Base-by-base conservation (phyloP, 345 rosid species). In the Brassica cretica region DNA sequence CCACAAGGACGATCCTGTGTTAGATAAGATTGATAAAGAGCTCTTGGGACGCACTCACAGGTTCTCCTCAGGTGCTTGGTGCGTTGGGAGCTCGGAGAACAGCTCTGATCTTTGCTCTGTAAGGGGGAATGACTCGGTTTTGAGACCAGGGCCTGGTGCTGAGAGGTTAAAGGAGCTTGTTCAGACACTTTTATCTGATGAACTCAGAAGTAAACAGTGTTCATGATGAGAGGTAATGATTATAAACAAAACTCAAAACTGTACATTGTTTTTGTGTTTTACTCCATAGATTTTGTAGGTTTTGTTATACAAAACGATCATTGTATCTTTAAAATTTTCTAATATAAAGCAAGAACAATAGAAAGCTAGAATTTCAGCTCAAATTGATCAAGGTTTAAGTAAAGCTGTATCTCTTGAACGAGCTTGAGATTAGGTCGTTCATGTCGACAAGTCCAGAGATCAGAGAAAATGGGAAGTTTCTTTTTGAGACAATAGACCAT, bases 11-110 rank as follows among this genome's bases (percentile, higher is more conserved):
- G 93, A 87, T 6, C 69, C 86, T 2, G 89, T 89, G 27, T 90
- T 94, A 9, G 93, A 90, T 81, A 90, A 81, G 87, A 86, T 94
- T n/a, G 97, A 94, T 81, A 85, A 85, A 19, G 94, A 89, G 73
- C 87, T 94, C 60, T 82, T 92, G 72, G 87, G 89, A 5, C 84
- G 64, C 10, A 82, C 82, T 41, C 82, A 88, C 63, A 87, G 86
- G 55, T 93, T 90, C 73, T 83, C 88, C 2, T 81, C 80, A 1
- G 93, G 98, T 59, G 90, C 91, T 37, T 93, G 96, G 97, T 88
- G 88, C 55, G 64, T 32, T 29, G 66, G 77, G 10, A 85, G 75
- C 32, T 72, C 74, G 33, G 68, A 82, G 16, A 80, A 80, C 2
- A 6, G 72, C 10, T 79, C 71, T 51, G 58, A 66, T 59, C 78